Conservation (phyloP, 2,329 filamentous ascomycete species). For the Zymoseptoria brevis region DNA sequence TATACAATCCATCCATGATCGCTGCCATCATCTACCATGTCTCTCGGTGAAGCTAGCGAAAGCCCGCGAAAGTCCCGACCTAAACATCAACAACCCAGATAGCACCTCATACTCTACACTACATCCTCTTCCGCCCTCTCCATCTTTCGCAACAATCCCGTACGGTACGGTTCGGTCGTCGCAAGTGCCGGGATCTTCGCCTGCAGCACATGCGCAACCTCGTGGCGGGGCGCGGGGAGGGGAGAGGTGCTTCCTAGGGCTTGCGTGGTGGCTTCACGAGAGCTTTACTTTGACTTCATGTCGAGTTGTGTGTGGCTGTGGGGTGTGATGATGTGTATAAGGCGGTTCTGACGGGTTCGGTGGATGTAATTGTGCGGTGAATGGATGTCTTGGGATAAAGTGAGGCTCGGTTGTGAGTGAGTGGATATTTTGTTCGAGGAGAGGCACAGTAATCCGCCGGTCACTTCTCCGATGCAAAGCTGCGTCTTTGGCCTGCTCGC, state of each 20-base stretch:
- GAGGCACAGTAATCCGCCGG: no score
- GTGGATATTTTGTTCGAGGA: no score
- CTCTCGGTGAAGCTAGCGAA: no score
- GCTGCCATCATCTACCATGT: no score
- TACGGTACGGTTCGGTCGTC: neutral
- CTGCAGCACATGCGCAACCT: neutral
- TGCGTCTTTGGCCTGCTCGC: no score
- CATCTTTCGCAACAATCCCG: neutral
- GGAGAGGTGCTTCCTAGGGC: neutral
- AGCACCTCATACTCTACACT: no score
- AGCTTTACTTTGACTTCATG: neutral
- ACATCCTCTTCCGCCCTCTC: neutral
- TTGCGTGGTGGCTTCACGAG: neutral
- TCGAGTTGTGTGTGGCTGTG: neutral
- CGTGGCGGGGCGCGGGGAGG: neutral
- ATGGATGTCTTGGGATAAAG: no score
- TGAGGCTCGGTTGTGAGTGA: no score
- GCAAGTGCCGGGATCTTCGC: neutral
- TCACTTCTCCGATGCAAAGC: no score
- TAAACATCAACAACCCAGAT: no score
- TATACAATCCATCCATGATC: no score
- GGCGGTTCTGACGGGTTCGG: neutral
- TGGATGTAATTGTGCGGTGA: neutral
- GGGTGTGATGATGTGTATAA: neutral
- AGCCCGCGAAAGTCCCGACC: no score